These are phyloP conservation scores for Wickerhamomyces rabaulensis DNA, from an alignment of 805 yeast species.

Conservation along the genomic window DNA sequence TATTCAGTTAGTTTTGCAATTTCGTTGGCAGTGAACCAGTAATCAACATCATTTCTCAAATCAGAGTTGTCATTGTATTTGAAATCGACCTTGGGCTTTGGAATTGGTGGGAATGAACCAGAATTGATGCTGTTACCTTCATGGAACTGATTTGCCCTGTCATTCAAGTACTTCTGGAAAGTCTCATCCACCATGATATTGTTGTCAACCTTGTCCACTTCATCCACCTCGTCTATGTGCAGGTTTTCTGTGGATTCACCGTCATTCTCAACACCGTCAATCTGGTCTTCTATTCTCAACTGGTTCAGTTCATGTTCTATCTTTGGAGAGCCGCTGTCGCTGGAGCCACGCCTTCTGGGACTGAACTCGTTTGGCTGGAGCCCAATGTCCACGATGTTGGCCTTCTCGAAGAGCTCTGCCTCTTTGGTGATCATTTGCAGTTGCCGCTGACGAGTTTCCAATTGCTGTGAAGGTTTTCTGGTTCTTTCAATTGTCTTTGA, in stretches of 20 bases:
- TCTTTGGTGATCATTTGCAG: slow-evolving; percentile 21
- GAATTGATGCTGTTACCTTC: slow-evolving; percentile 8
- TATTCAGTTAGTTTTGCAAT: slow-evolving; percentile 4
- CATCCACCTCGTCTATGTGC: slow-evolving; percentile 43
- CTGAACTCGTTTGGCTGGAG: slow-evolving; percentile 20
- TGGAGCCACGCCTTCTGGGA: slow-evolving; percentile 3
- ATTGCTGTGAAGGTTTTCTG: no score
- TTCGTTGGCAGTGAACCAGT: slow-evolving; percentile 40
- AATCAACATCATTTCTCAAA: slow-evolving; percentile 37
- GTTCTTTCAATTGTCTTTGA: neutral
- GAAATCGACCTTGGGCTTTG: slow-evolving; percentile 42
- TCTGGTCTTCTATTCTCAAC: neutral
- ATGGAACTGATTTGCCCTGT: slow-evolving; percentile 30
- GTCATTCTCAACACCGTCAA: neutral
- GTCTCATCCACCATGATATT: slow-evolving; percentile 29
- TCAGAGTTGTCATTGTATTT: slow-evolving; percentile 31
- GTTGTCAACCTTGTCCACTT: slow-evolving; percentile 27
- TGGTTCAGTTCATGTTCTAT: neutral
- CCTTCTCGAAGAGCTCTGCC: slow-evolving; percentile 28
- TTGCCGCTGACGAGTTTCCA: no score
- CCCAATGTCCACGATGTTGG: slow-evolving; percentile 28
- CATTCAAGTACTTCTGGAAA: slow-evolving; percentile 27
- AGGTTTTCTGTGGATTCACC: slow-evolving; percentile 20
- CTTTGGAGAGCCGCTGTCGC: neutral
- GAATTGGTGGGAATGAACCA: slow-evolving; percentile 22